Evolutionary conservation across 1,139 yeast genomes (phyloP), one percentile per base, ranked within the genome.

Genomic region (Pichia sp.): DNA sequence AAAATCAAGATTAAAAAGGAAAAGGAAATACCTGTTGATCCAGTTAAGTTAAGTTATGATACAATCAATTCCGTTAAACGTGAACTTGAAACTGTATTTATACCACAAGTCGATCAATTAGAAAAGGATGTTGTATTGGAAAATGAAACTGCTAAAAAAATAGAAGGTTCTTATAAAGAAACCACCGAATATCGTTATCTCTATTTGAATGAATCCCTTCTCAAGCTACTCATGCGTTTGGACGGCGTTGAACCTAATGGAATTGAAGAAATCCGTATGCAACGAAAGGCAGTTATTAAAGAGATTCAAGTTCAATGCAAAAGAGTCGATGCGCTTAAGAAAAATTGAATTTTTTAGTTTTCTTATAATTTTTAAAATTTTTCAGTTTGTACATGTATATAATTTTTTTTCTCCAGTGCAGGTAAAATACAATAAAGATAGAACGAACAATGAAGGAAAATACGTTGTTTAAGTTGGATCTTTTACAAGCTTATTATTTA

Each of bases 161-260:
- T 32, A 22, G 36, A 32, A 9, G 36, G 36, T 18, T 4, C 36
- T 5, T 50, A 47, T 30, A 50, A 50, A 25, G 49, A 50, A 8
- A 43, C 38, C 16, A 50, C 48, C 0, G 69, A 71, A 42, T 82
- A 77, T 61, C 74, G 76, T 59, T 75, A 71, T 56, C 74, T 77
- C 46, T 84, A 71, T 60, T 79, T 73, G 60, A 82, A 79, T 55
- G 94, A 85, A 61, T 76, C 76, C 74, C 67, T 84, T 45, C 69
- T 84, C 62, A 83, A 84, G 60, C 74, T 82, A 56, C 65, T 83
- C 56, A 72, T 85, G 72, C 77, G 74, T 51, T 69, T 85, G 51
- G 94, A 85, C 58, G 81, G 76, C 3, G 70, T 85, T 39, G 88
- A 84, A 49, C 73, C 76, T 0, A 60, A 57, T 54, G 66, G 62